Base-by-base conservation (phyloP, 257 asterid species). In the Craterostigma plantagineum region DNA sequence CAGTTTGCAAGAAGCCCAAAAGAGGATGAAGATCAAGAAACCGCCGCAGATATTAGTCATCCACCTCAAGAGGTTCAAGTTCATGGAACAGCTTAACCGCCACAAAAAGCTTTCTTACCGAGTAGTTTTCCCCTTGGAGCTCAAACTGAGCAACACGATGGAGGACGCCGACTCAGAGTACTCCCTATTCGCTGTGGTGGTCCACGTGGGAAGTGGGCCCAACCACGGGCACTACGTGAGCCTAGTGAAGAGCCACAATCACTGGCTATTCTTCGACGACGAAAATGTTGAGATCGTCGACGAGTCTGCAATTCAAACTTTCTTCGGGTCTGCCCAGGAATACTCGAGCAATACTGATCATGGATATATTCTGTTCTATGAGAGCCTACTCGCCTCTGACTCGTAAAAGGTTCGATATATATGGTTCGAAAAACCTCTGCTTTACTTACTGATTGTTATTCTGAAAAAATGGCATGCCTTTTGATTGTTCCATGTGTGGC, bases 1-100 rank as follows among this genome's bases (percentile, higher is more conserved):
- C 44, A 81, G 94, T 55, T 70, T 81, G 71, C 94, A 81, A 73
- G 94, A 81, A 64, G 94, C 94, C 16, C 92, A 81, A 63, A 81
- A 81, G 71, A 74, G 94, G 63, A 77, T 81, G 94, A 81, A 81
- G 76, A 81, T 81, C 12, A 81, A 77, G 52, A 74, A 53, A 64
- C 75, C 94, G 8, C 94, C 92, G 16, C 92, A 71, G 53, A 69
- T 81, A 56, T 49, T 81, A 51, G 94, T 81, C 56, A 81, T 81
- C 57, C 94, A 81, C 49, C 63, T 81, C 54, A 81, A 81, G 62
- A 54, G 94, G 48, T 81, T 81, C 60, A 81, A 78, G 63, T 81
- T 69, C 67, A 77, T 81, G 2, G 94, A 81, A 57, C 94, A 77
- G 52, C 68, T 81, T 17, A 77, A 81, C 17, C 71, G 94, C 33